A percentile compares a stretch with the other conserved stretches of the same genome.
Conservation (phyloP, 2,329 filamentous ascomycete species). For the Calonectria henricotiae region DNA sequence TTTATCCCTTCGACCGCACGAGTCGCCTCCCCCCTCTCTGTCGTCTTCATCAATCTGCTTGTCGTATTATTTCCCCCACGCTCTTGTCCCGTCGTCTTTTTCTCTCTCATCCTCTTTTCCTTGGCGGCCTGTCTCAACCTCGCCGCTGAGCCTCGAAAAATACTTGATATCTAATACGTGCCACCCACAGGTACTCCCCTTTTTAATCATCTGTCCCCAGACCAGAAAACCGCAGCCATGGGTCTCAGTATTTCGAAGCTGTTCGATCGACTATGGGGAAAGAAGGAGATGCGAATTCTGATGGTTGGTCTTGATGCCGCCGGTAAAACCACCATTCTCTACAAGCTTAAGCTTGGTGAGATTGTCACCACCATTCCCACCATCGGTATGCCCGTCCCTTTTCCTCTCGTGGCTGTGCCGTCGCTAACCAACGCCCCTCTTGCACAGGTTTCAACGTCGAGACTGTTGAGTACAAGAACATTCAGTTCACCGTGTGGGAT, state of each 20-base stretch:
- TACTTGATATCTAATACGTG: slow-evolving; percentile 31
- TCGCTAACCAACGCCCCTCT: slow-evolving; percentile 47
- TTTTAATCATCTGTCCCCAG: slow-evolving; percentile 52
- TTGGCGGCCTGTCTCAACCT: slow-evolving; percentile 41
- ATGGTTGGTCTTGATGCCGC: slow-evolving; percentile 99
- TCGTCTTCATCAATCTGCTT: slow-evolving; percentile 36
- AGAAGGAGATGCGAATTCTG: slow-evolving; percentile 99
- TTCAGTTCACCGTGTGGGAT: slow-evolving; percentile 99
- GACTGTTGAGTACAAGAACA: slow-evolving; percentile 99
- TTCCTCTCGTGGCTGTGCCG: slow-evolving; percentile 1
- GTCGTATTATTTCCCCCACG: slow-evolving; percentile 39
- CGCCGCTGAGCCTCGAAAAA: slow-evolving; percentile 44
- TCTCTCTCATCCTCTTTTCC: slow-evolving; percentile 32
- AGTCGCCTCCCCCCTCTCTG: slow-evolving; percentile 42
- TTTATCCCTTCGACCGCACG: slow-evolving; percentile 25
- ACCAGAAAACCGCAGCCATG: slow-evolving; percentile 80
- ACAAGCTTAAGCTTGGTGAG: slow-evolving; percentile 99
- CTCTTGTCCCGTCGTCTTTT: slow-evolving; percentile 35
- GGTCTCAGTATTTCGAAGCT: slow-evolving; percentile 98
- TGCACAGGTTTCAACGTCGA: slow-evolving; percentile 96
- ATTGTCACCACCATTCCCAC: slow-evolving; percentile 99
- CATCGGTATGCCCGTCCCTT: slow-evolving; percentile 76
- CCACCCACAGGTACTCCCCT: slow-evolving; percentile 40
- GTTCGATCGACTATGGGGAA: slow-evolving; percentile 96
- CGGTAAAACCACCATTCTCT: slow-evolving; percentile 99